These are phyloP conservation scores for Aeminium ludgeri DNA, from an alignment of 495 filamentous ascomycete species.

Conservation along the genomic window DNA sequence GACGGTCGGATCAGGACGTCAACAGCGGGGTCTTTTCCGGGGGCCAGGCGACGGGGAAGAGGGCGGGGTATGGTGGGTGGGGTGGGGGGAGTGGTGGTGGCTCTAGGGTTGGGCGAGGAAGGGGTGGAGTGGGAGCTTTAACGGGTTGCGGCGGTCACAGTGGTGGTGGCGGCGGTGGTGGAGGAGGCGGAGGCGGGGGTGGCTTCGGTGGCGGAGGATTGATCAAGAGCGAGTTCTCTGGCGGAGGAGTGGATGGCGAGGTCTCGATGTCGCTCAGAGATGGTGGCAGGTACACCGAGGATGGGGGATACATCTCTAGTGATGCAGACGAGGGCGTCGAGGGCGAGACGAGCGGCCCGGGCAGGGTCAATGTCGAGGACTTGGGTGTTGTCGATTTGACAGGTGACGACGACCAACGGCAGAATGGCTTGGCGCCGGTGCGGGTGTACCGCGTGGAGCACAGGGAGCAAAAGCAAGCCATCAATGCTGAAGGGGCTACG, in stretches of 20 bases:
- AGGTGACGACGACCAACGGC: conserved; percentile 19
- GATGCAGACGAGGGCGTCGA: conserved; percentile 16
- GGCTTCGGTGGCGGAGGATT: conserved; percentile 7
- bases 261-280: too few species aligned
- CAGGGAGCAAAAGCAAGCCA: conserved; percentile 32
- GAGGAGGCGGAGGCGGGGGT: conserved; percentile 9
- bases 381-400: conserved; percentile 19
- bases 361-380: conserved; percentile 20
- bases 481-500: conserved; percentile 37
- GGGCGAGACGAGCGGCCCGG: background rate
- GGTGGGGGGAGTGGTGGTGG: conserved; percentile 3
- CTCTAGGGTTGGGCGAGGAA: background rate
- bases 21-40: too few species aligned
- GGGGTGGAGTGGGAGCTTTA: background rate
- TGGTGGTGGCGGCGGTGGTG: background rate
- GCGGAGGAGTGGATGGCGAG: background rate
- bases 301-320: conserved; percentile 25
- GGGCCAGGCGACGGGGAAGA: background rate
- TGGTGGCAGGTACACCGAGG: conserved; percentile 3
- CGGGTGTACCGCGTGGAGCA: conserved; percentile 37
- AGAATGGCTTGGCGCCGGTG: conserved; percentile 25
- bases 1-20: too few species aligned
- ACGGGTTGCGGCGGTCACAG: background rate
- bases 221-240: conserved; percentile 1
- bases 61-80: conserved; percentile 4